Evolutionary conservation across 495 filamentous ascomycete genomes (phyloP).

Genomic region (Aspergillus coremiiformis): DNA sequence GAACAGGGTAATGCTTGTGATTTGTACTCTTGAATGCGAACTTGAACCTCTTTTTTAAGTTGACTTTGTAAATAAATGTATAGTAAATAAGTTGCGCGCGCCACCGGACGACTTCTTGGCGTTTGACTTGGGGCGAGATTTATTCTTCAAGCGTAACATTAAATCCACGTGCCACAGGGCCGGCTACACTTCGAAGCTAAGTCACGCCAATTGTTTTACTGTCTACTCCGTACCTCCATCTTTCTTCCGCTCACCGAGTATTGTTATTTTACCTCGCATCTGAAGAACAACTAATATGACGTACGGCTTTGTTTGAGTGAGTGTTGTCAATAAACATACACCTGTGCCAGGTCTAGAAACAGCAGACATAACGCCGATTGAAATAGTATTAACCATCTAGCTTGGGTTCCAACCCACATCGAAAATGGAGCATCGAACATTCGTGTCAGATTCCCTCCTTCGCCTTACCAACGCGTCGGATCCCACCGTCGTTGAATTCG

Average conservation of each 20-base stretch:
- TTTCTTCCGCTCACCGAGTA: background rate
- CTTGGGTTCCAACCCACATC: background rate
- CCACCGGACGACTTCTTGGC: slow-evolving; percentile 13
- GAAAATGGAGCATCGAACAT: slow-evolving; percentile 36
- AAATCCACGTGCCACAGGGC: background rate
- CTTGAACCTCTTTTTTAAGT: background rate
- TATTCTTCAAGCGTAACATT: background rate
- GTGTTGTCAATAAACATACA: background rate
- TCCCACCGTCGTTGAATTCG: slow-evolving; percentile 53
- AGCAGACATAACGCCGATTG: background rate
- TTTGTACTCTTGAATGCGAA: slow-evolving; percentile 17
- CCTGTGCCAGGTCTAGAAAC: background rate
- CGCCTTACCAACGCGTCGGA: slow-evolving; percentile 54
- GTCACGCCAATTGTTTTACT: background rate
- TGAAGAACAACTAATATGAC: background rate
- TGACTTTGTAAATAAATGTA: background rate
- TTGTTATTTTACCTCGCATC: background rate
- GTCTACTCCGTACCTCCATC: background rate
- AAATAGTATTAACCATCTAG: background rate
- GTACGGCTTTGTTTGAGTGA: background rate
- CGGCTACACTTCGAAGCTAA: background rate
- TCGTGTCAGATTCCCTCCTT: slow-evolving; percentile 42
- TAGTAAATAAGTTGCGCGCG: too few relatives aligned
- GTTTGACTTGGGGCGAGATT: background rate
- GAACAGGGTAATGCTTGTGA: slow-evolving; percentile 21